phyloP scores from a whole-genome alignment of 148 eudicot species.

The Simmondsia chinensis region DNA sequence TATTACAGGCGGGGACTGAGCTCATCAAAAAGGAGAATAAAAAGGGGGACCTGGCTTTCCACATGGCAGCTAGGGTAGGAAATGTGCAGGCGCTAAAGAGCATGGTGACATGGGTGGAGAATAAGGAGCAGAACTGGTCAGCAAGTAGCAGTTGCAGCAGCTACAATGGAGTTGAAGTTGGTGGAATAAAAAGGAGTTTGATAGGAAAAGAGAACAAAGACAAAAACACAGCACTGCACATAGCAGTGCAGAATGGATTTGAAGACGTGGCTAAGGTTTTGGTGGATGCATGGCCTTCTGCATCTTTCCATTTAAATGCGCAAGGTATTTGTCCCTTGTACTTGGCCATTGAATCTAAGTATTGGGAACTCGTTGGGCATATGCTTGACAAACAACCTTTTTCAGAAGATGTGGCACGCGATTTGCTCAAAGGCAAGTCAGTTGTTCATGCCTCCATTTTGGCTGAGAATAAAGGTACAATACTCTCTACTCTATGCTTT shows the following conservation, averaged over 20 bases:
- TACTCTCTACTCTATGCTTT: not conserved
- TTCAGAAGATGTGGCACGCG: not conserved
- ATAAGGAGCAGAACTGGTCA: not conserved
- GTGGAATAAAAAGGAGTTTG: not conserved
- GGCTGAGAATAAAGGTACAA: conserved; percentile 1
- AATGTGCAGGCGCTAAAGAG: not conserved
- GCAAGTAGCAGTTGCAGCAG: too few relatives aligned
- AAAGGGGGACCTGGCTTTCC: conserved; percentile 15
- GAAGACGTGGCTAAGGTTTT: not conserved
- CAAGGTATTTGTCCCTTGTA: conserved; percentile 1
- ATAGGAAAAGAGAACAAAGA: not conserved
- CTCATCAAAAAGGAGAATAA: not conserved
- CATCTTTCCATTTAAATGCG: conserved; percentile 5
- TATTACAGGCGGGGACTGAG: too few relatives aligned
- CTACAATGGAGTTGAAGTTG: not conserved
- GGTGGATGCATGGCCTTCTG: conserved; percentile 5
- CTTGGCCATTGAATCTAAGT: conserved; percentile 1
- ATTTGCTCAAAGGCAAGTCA: conserved; percentile 5
- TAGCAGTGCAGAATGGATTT: conserved; percentile 8
- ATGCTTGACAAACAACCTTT: not conserved
- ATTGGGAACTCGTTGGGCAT: not conserved
- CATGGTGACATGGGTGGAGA: not conserved
- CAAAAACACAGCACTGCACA: conserved; percentile 13
- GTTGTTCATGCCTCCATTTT: conserved; percentile 14
- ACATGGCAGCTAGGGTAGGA: conserved; percentile 9